Percentiles rank a stretch among this genome's conserved stretches.
Conservation (phyloP, 1,284 basidiomycete genomes). For the Marasmius tenuissimus region DNA sequence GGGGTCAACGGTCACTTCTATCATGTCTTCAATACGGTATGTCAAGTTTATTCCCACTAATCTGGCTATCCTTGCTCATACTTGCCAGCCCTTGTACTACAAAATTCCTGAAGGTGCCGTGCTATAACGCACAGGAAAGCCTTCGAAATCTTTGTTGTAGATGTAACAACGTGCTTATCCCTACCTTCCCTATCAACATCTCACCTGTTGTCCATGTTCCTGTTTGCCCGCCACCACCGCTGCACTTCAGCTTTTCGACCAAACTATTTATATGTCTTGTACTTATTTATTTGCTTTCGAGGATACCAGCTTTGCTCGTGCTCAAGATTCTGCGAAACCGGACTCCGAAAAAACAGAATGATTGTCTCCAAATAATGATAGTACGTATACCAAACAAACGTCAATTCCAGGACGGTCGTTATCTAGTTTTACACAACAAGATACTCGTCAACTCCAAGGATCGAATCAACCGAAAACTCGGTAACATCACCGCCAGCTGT, state of each 20-base stretch:
- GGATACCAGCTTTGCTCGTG: too few relatives aligned
- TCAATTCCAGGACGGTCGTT: too few relatives aligned
- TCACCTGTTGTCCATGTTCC: background rate
- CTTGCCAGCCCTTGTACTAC: constrained; percentile 65
- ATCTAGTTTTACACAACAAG: constrained; percentile 39
- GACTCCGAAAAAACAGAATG: background rate
- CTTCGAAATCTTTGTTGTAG: background rate
- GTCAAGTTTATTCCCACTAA: constrained; percentile 19
- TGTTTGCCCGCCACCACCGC: background rate
- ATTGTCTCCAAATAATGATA: background rate
- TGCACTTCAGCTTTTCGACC: too few relatives aligned
- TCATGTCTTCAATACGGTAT: constrained; percentile 72
- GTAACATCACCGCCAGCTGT: constrained; percentile 61
- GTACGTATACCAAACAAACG: too few relatives aligned
- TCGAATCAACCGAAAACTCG: constrained; percentile 78
- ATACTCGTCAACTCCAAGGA: constrained; percentile 74
- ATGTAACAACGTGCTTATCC: background rate
- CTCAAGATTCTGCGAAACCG: too few relatives aligned
- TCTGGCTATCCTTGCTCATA: constrained; percentile 6
- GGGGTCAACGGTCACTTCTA: constrained; percentile 73
- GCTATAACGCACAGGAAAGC: constrained; percentile 30
- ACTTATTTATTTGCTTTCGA: too few relatives aligned
- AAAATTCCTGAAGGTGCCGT: constrained; percentile 52
- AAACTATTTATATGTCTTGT: too few relatives aligned
- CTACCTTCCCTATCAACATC: background rate